Base-by-base conservation (phyloP, 2,329 filamentous ascomycete species). In the Magnaporthales sp. region DNA sequence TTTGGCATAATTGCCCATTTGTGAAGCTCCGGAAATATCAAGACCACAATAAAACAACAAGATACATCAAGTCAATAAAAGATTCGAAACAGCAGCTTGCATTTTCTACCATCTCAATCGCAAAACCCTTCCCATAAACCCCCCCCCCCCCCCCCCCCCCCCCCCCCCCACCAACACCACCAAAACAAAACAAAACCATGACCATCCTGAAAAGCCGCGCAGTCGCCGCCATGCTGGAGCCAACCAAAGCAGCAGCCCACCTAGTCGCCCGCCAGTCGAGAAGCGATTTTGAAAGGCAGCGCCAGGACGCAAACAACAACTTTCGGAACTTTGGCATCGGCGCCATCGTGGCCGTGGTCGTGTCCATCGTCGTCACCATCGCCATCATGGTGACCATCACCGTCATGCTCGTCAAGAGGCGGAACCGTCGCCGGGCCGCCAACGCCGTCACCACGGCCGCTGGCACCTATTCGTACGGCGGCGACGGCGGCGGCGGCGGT, bases 381-480 rank as follows among this genome's bases (percentile, higher is more conserved):
- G 22, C 8, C 51, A 56, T 56, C 51, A 56, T 13, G 1, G 19
- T 24, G 19, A 24, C 9, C 51, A 11, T 56, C 51, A 22, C 19
- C 51, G 22, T 56, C n/a, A 4, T 22, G 5, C 3, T 19, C 22
- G n/a, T 24, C 51, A 56, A 56, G 51, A 24, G 22, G 2, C 51
- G 51, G 22, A 56, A 24, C 5, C n/a, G n/a, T 24, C n/a, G n/a
- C 51, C 51, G 13, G n/a, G 51, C 51, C 54, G 22, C 24, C 54
- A 10, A 24, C 54, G 11, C 62, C 27, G 62, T 4, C 62, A 9
- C n/a, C 26, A 19, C 24, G 58, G 58, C 58, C 54, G 54, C 54
- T 62, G 54, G 66, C 27, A 63, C 70, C 5, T 70, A 69, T 19
- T 68, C 70, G 8, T 58, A 2, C 67, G 71, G 66, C 70, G 78